phyloP scores from a whole-genome alignment of 1,139 yeast species.

The Geotrichum bryndzae region DNA sequence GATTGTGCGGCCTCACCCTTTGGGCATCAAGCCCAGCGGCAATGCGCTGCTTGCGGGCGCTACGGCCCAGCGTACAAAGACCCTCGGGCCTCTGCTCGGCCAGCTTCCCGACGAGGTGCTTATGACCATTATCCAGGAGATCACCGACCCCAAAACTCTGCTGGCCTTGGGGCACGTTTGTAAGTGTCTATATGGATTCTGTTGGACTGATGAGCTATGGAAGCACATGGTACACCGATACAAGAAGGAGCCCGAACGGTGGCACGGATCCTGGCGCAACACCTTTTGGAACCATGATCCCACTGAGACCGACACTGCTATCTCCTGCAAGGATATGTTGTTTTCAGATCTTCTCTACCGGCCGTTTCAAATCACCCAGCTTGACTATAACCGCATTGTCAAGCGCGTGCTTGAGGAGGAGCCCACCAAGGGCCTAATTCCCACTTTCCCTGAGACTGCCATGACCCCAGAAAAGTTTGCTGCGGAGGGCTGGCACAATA shows the following conservation, averaged over 20 bases:
- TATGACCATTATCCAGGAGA: slow-evolving; percentile 33
- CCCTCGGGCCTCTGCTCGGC: slow-evolving; percentile 49
- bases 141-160: slow-evolving; percentile 45
- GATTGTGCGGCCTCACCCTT: slow-evolving; percentile 46
- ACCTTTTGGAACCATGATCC: slow-evolving; percentile 43
- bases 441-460: slow-evolving; percentile 26
- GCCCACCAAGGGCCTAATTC: slow-evolving; percentile 17
- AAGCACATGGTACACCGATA: slow-evolving; percentile 44
- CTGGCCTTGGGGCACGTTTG: slow-evolving; percentile 52
- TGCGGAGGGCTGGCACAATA: slow-evolving; percentile 38
- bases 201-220: slow-evolving; percentile 70
- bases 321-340: slow-evolving; percentile 34
- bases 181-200: slow-evolving; percentile 61
- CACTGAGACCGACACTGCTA: slow-evolving; percentile 2
- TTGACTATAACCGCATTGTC: slow-evolving; percentile 43
- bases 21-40: slow-evolving; percentile 71
- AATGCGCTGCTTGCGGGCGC: slow-evolving; percentile 41
- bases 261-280: slow-evolving; percentile 79
- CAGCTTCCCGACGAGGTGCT: slow-evolving; percentile 49
- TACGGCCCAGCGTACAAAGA: slow-evolving; percentile 33
- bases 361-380: slow-evolving; percentile 73
- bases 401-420: slow-evolving; percentile 24
- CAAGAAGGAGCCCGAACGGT: slow-evolving; percentile 30
- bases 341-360: slow-evolving; percentile 64
- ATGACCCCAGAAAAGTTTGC: slow-evolving; percentile 46